A percentile compares a stretch with the other conserved stretches of the same genome.
Evolutionary conservation across 1,139 yeast genomes (phyloP).

Genomic region (Candida labiduridarum): DNA sequence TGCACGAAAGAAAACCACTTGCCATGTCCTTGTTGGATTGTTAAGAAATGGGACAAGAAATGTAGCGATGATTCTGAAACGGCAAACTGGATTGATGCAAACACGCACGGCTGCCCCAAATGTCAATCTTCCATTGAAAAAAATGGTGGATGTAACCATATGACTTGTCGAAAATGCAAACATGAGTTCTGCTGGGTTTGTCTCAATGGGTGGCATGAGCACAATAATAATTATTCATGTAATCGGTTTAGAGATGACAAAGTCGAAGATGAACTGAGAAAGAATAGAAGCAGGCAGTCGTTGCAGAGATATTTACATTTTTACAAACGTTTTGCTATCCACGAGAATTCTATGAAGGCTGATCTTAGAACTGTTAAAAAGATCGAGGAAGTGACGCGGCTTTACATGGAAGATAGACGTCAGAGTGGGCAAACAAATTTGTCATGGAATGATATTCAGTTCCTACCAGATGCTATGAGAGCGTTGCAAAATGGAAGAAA

Average conservation of each 20-base stretch:
- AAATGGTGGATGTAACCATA: slow-evolving; percentile 96
- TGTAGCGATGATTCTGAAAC: slow-evolving; percentile 90
- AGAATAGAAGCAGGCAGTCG: slow-evolving; percentile 38
- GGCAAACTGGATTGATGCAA: slow-evolving; percentile 83
- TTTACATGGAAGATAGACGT: slow-evolving; percentile 49
- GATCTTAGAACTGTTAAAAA: slow-evolving; percentile 65
- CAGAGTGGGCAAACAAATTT: slow-evolving; percentile 28
- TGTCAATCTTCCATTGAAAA: slow-evolving; percentile 70
- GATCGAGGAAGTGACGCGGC: slow-evolving; percentile 66
- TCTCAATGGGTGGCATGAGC: slow-evolving; percentile 73
- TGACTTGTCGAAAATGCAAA: slow-evolving; percentile 80
- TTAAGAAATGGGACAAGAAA: slow-evolving; percentile 73
- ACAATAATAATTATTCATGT: slow-evolving; percentile 70
- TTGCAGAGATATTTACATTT: slow-evolving; percentile 75
- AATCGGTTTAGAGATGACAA: slow-evolving; percentile 49
- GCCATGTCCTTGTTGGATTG: slow-evolving; percentile 79
- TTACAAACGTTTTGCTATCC: slow-evolving; percentile 74
- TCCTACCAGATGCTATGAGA: slow-evolving; percentile 70
- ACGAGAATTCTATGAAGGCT: slow-evolving; percentile 74
- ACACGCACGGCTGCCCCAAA: slow-evolving; percentile 82
- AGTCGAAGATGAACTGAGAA: slow-evolving; percentile 28
- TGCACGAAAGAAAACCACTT: slow-evolving; percentile 80
- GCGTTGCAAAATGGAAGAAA: slow-evolving; percentile 70
- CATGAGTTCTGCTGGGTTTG: slow-evolving; percentile 96
- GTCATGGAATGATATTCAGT: slow-evolving; percentile 92